Percentiles rank a stretch among this genome's conserved stretches.
These are phyloP conservation scores for Delphinella strobiligena DNA, from an alignment of 2,329 filamentous ascomycete species.

Conservation along the genomic window DNA sequence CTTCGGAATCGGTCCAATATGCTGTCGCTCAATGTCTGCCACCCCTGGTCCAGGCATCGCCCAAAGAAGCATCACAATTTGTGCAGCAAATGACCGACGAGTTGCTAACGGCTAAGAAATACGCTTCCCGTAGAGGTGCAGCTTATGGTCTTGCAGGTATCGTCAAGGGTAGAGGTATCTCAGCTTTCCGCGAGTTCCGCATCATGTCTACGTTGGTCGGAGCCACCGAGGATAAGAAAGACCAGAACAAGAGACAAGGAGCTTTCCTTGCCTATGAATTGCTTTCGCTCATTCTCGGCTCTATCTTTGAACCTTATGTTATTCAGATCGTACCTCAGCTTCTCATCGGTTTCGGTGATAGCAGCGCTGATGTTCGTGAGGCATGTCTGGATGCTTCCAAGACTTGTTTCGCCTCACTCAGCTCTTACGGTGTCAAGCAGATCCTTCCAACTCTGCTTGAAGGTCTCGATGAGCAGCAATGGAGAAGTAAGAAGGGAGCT, in stretches of 20 bases:
- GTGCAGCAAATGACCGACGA: conserved; percentile 69
- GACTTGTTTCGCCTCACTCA: conserved; percentile 83
- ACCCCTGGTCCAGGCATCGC: conserved; percentile 72
- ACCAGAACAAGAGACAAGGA: conserved; percentile 75
- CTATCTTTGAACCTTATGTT: conserved; percentile 89
- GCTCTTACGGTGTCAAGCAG: conserved; percentile 90
- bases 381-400: conserved; percentile 88
- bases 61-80: conserved; percentile 66
- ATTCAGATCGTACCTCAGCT: conserved; percentile 91
- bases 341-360: conserved; percentile 78
- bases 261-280: conserved; percentile 85
- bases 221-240: conserved; percentile 92
- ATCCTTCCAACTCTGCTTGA: conserved; percentile 84
- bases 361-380: conserved; percentile 78
- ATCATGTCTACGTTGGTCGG: conserved; percentile 71
- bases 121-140: conserved; percentile 82
- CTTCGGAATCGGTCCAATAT: conserved; percentile 93
- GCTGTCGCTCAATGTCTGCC: conserved; percentile 90
- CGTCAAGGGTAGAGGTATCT: conserved; percentile 76
- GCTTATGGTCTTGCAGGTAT: conserved; percentile 91
- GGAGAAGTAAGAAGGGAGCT: conserved; percentile 96
- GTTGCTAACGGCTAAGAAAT: conserved; percentile 78
- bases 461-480: conserved; percentile 88
- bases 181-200: conserved; percentile 68
- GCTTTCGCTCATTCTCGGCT: conserved; percentile 71